Percentiles rank a stretch among this genome's conserved stretches.
Conservation (phyloP, 768 basidiomycete genomes). For the Agaricus blazei region DNA sequence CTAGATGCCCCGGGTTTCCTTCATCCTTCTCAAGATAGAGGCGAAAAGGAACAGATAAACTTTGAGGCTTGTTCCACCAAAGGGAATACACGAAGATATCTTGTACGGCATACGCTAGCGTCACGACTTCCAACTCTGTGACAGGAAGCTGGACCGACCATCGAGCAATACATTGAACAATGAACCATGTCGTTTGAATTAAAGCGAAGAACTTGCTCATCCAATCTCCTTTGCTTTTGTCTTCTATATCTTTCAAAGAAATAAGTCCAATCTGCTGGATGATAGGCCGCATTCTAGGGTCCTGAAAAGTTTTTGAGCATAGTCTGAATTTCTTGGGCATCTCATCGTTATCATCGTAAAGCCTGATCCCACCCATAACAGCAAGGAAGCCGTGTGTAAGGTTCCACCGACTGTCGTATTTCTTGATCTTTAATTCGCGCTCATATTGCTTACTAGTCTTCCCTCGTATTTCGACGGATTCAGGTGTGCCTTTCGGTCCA, state of each 20-base stretch:
- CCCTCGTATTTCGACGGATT: not conserved
- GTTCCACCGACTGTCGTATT: slow-evolving; percentile 4
- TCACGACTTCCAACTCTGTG: slow-evolving; percentile 8
- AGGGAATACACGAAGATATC: slow-evolving; percentile 4
- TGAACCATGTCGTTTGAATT: slow-evolving; percentile 20
- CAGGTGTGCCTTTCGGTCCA: not conserved
- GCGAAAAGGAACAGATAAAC: not conserved
- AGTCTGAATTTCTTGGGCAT: not conserved
- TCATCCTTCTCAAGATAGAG: not conserved
- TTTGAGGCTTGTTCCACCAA: slow-evolving; percentile 10
- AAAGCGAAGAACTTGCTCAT: slow-evolving; percentile 19
- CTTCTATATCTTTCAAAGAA: slow-evolving; percentile 13
- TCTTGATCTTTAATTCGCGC: not conserved
- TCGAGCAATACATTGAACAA: slow-evolving; percentile 6
- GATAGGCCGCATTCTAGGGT: not conserved
- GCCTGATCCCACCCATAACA: slow-evolving; percentile 8
- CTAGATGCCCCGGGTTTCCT: not conserved
- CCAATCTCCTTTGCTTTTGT: slow-evolving; percentile 22
- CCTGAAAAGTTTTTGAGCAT: not conserved
- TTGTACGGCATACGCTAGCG: not conserved
- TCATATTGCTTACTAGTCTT: not conserved
- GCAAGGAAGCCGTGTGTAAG: slow-evolving; percentile 10
- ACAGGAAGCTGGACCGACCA: not conserved
- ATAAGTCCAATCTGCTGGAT: not conserved
- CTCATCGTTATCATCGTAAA: slow-evolving; percentile 1